phyloP scores from a whole-genome alignment of 306 rosid species.

The Pyrus bretschneideri region DNA sequence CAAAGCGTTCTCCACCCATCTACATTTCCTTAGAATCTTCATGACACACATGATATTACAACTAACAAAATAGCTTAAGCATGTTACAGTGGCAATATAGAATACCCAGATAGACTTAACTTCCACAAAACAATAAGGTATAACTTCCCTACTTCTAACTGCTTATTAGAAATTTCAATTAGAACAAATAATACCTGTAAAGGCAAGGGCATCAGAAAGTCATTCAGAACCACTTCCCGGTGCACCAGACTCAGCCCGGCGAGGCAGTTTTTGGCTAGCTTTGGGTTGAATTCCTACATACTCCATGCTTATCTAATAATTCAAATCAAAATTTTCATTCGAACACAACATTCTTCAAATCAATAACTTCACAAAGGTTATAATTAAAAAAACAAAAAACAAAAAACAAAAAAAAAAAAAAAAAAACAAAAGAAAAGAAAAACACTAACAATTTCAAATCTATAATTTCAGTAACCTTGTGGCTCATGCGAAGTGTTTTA shows the following conservation, averaged over 20 bases:
- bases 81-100: not conserved
- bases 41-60: conserved; percentile 33
- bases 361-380: not conserved
- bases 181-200: conserved; percentile 44
- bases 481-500: too few species aligned
- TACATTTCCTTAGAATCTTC: conserved; percentile 46
- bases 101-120: not conserved
- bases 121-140: not conserved
- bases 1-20: conserved; percentile 51
- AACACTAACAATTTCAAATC: too few species aligned
- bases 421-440: too few species aligned
- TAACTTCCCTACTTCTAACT: not conserved
- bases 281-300: conserved; percentile 51
- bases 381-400: too few species aligned
- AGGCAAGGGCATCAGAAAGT: conserved; percentile 61
- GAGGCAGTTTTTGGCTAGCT: conserved; percentile 32
- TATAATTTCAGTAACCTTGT: too few species aligned
- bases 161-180: not conserved
- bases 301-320: conserved; percentile 53
- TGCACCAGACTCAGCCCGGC: conserved; percentile 27
- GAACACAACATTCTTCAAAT: not conserved
- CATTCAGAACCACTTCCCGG: conserved; percentile 27
- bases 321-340: not conserved
- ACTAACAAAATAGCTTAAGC: not conserved
- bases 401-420: too few species aligned